Conservation (phyloP, 2,329 filamentous ascomycete genomes). For the Neobulgaria alba region DNA sequence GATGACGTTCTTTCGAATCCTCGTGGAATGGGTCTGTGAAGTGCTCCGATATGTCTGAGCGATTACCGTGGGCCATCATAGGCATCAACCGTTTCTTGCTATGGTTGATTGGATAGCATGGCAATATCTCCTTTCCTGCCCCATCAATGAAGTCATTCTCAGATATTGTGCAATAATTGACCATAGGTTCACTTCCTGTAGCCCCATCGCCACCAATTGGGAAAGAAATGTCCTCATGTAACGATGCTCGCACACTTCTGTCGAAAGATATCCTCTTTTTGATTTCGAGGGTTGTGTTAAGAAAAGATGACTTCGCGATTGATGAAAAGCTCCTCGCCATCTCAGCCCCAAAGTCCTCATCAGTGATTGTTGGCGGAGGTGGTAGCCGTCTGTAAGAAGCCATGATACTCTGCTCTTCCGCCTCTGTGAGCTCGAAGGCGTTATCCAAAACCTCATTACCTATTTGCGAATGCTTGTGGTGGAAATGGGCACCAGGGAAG, state of each 20-base stretch:
- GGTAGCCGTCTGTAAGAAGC: not conserved
- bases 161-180: no score
- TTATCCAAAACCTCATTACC: no score
- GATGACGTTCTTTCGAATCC: not conserved
- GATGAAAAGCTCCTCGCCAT: not conserved
- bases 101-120: no score
- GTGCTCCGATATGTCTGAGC: not conserved
- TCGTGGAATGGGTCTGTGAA: not conserved
- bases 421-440: not conserved
- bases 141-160: not conserved
- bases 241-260: not conserved
- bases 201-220: not conserved
- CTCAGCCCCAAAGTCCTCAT: not conserved
- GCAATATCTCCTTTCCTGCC: not conserved
- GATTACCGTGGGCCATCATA: no score
- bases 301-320: not conserved
- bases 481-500: not conserved
- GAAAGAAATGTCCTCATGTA: not conserved
- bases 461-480: not conserved
- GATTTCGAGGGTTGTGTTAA: not conserved
- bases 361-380: not conserved
- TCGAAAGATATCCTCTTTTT: not conserved
- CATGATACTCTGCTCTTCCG: not conserved
- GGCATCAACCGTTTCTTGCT: no score
- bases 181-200: not conserved